Conservation (phyloP, 164 flowering plant genomes). For the Stephania yunnanensis region DNA sequence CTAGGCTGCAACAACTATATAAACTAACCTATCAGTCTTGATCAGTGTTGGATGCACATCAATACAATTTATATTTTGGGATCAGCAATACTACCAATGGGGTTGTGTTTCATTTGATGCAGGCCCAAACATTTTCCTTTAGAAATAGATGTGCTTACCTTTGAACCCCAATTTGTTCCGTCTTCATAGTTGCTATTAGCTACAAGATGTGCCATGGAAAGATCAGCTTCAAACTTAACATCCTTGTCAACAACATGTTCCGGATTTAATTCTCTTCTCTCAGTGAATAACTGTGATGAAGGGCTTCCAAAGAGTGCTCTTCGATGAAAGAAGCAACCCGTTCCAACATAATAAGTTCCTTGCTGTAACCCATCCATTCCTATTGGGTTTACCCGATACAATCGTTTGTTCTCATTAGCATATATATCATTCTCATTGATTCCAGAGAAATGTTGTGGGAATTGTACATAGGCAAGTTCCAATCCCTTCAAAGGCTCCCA, state of each 20-base stretch:
- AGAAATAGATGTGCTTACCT: conserved; percentile 27
- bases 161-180: conserved; percentile 48
- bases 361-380: conserved; percentile 51
- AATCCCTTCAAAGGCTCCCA: conserved; percentile 17
- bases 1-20: no score
- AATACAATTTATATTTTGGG: no score
- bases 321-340: conserved; percentile 52
- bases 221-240: conserved; percentile 13
- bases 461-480: conserved; percentile 35
- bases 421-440: conserved; percentile 45
- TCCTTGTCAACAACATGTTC: conserved; percentile 16
- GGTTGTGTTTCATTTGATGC: no score
- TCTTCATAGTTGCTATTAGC: conserved; percentile 51
- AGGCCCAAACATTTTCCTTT: not conserved
- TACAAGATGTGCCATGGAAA: conserved; percentile 38
- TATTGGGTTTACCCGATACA: conserved; percentile 30
- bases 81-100: no score
- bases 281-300: conserved; percentile 15
- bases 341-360: conserved; percentile 53
- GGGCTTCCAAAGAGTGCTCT: conserved; percentile 49
- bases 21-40: no score
- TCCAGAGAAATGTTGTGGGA: conserved; percentile 47
- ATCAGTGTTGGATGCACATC: no score
- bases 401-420: conserved; percentile 24
- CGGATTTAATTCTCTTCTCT: conserved; percentile 27